Base-by-base conservation (phyloP, 2,329 filamentous ascomycete species). In the Ophiostoma piceae region DNA sequence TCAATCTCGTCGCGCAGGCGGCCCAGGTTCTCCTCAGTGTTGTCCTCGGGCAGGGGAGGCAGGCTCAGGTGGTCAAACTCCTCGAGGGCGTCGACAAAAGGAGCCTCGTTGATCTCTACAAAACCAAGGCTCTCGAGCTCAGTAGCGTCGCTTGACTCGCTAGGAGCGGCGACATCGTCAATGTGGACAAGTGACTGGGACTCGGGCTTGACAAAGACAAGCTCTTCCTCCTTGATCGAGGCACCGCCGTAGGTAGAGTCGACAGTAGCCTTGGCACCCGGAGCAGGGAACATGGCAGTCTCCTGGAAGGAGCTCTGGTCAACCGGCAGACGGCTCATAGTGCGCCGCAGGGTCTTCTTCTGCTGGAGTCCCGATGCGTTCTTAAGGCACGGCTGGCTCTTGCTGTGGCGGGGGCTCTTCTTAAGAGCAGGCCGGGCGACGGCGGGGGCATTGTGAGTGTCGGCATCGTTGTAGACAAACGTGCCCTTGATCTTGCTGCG, bases 301-400 rank as follows among this genome's bases (percentile, higher is more conserved):
- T 72, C 68, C 14, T 72, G 66, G 16, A 67, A 47, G 2, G 65
- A 51, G 11, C 57, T 51, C 2, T 66, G 70, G 2, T 74, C 73
- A 11, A 70, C 68, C 0, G 71, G 72, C 5, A 74, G 72, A 12
- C 73, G 72, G 66, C 73, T 74, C 66, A 71, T 54, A 9, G 73
- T 74, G 39, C 73, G 67, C 16, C 72, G 73, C 7, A 74, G 68
- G 4, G 62, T 64, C 51, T 72, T 71, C 16, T 70, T 71, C 65
- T 70, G 67, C 35, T 73, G 72, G n/a, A 68, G 19, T 9, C 29
- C 60, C 19, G 68, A 66, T 68, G 71, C 71, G 14, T 70, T 72
- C 73, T 83, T 84, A 67, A 86, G 79, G 69, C 82, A 80, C 12
- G 84, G 84, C 76, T 86, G 84, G 74, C 84, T 86, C 76, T 82